A percentile compares a stretch with the other conserved stretches of the same genome.
phyloP scores from a whole-genome alignment of 2,329 filamentous ascomycete species.

The Diaporthe citrichinensis region DNA sequence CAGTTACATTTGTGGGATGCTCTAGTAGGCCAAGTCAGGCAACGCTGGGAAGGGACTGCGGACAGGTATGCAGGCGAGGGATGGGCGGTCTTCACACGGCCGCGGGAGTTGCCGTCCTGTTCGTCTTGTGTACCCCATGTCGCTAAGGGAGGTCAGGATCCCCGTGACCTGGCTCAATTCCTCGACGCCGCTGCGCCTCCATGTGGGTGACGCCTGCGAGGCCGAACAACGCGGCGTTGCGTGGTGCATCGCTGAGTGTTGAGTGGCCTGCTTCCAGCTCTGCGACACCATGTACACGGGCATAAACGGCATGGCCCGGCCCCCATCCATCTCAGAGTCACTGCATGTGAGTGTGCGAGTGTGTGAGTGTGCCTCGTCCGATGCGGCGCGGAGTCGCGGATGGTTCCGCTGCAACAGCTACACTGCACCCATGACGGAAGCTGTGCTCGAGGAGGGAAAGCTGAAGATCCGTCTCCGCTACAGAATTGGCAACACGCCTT shows the following conservation, averaged over 20 bases:
- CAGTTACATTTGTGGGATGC: constrained; percentile 17
- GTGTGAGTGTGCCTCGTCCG: constrained; percentile 25
- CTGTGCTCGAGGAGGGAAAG: constrained; percentile 16
- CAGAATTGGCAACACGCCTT: constrained; percentile 30
- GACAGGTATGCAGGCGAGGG: constrained; percentile 11
- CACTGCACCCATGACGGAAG: constrained; percentile 26
- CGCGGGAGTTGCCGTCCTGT: constrained; percentile 39
- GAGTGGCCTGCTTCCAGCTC: constrained; percentile 12
- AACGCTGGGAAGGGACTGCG: constrained; percentile 18
- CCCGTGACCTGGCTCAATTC: constrained; percentile 21
- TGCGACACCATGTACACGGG: constrained; percentile 9
- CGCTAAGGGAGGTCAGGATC: constrained; percentile 19
- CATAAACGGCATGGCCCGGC: constrained; percentile 26
- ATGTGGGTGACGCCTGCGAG: constrained; percentile 1
- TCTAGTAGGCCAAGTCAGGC: constrained; percentile 22
- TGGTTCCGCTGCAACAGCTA: constrained; percentile 23
- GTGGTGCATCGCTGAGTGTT: constrained; percentile 3
- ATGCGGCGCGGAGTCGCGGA: constrained; percentile 29
- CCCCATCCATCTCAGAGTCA: constrained; percentile 6
- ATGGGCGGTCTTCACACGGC: constrained; percentile 22
- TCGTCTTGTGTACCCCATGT: constrained; percentile 34
- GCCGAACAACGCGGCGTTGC: constrained; percentile 1
- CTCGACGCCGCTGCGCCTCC: constrained; percentile 2
- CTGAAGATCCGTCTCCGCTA: constrained; percentile 20
- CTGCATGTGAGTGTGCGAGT: constrained; percentile 1